Conservation (phyloP, 108 stramenopile species). For the Nitzschia sp. region DNA sequence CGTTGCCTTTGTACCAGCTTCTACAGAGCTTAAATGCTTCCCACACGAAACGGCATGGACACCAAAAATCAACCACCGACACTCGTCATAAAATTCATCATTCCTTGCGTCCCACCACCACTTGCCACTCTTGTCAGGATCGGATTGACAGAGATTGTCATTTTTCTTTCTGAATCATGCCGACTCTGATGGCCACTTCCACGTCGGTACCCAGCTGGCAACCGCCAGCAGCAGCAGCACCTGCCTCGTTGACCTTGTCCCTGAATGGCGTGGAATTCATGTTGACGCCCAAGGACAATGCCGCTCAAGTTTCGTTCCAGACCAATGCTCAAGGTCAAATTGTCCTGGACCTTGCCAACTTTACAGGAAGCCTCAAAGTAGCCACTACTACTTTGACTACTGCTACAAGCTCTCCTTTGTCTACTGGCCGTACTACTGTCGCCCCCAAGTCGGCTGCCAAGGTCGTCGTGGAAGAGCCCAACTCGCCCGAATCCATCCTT, state of each 20-base stretch:
- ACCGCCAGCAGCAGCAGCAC: background rate
- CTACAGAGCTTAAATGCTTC: too few relatives aligned
- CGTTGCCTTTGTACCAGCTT: too few relatives aligned
- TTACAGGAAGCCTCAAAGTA: conserved; percentile 49
- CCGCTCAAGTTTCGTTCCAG: conserved; percentile 26
- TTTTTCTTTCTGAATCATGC: too few relatives aligned
- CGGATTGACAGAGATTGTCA: too few relatives aligned
- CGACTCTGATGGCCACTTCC: background rate
- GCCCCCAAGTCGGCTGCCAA: background rate
- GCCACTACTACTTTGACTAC: background rate
- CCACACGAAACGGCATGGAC: too few relatives aligned
- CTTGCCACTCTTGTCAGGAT: too few relatives aligned
- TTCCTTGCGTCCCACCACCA: too few relatives aligned
- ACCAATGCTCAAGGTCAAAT: conserved; percentile 27
- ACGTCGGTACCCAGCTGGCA: background rate
- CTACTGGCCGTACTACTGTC: background rate
- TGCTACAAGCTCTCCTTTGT: background rate
- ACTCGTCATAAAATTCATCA: too few relatives aligned
- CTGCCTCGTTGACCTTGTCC: conserved; percentile 52
- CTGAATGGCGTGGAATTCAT: conserved; percentile 60
- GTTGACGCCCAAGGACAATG: conserved; percentile 33
- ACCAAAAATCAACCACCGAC: too few relatives aligned
- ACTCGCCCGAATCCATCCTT: conserved; percentile 5
- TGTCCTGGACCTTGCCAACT: conserved; percentile 43
- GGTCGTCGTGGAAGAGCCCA: conserved; percentile 33